These are phyloP conservation scores for Acer yangbiense DNA, from an alignment of 345 rosid genomes.

Conservation along the genomic window DNA sequence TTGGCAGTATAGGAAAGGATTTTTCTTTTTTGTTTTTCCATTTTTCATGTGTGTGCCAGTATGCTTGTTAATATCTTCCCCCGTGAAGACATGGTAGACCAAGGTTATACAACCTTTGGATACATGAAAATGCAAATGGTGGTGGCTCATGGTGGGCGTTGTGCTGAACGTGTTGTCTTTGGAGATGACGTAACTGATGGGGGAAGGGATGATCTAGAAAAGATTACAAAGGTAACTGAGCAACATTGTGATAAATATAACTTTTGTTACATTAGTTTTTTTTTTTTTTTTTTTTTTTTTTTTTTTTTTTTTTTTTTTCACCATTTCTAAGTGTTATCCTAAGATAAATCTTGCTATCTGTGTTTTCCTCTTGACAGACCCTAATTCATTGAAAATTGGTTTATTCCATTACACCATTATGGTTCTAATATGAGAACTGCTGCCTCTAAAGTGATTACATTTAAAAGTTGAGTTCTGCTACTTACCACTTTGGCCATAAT, in stretches of 20 bases:
- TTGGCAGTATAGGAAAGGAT: neutral
- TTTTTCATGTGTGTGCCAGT: neutral
- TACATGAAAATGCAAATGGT: constrained; percentile 99
- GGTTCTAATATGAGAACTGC: too few relatives aligned
- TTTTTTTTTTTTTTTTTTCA: neutral
- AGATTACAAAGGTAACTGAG: constrained; percentile 74
- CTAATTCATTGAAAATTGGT: too few relatives aligned
- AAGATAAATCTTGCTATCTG: neutral
- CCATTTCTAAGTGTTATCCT: neutral
- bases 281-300: neutral
- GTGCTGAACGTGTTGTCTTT: constrained; percentile 84
- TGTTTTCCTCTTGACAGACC: too few relatives aligned
- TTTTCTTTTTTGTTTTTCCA: too few relatives aligned
- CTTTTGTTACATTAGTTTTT: neutral
- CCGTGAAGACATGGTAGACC: constrained; percentile 93
- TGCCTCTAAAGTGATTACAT: too few relatives aligned
- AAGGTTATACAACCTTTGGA: constrained; percentile 95
- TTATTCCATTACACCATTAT: too few relatives aligned
- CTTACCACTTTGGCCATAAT: too few relatives aligned
- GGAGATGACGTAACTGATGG: constrained; percentile 93
- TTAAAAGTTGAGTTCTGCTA: too few relatives aligned
- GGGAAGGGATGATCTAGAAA: constrained; percentile 88
- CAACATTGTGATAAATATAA: neutral
- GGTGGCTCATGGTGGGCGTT: constrained; percentile 95
- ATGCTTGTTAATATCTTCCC: constrained; percentile 50